Conservation (phyloP, 495 filamentous ascomycete species). For the Xylaria bambusicola region DNA sequence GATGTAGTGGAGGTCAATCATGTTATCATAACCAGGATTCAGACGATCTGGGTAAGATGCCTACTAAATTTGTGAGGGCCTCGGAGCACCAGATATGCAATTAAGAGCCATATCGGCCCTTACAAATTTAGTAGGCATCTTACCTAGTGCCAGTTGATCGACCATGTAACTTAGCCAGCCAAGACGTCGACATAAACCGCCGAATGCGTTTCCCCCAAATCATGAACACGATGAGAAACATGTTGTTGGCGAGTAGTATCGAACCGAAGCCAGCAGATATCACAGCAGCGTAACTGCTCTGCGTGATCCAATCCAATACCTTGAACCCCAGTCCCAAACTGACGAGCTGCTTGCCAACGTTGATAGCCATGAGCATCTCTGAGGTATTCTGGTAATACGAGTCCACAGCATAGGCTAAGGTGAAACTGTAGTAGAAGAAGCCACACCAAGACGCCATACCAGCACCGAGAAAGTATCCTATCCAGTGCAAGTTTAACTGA, state of each 20-base stretch:
- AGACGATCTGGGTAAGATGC: too few relatives aligned
- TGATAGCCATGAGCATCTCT: constrained; percentile 62
- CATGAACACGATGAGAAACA: constrained; percentile 41
- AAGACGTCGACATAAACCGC: constrained; percentile 30
- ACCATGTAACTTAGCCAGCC: constrained; percentile 37
- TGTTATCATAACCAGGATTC: too few relatives aligned
- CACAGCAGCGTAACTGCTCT: constrained; percentile 33
- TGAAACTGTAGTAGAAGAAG: constrained; percentile 62
- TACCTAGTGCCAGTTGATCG: not conserved
- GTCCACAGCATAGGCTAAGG: constrained; percentile 64
- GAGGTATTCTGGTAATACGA: constrained; percentile 63
- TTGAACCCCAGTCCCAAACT: constrained; percentile 40
- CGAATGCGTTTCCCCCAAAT: constrained; percentile 40
- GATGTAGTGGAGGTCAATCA: too few relatives aligned
- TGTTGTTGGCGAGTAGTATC: constrained; percentile 36
- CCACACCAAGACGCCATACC: constrained; percentile 54
- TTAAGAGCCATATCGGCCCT: not conserved
- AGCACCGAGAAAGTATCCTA: constrained; percentile 56
- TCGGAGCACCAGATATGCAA: not conserved
- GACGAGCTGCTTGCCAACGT: constrained; percentile 63
- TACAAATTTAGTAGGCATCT: too few relatives aligned
- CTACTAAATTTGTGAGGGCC: not conserved
- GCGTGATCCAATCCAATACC: constrained; percentile 40
- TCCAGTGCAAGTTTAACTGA: constrained; percentile 55
- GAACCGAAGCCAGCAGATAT: constrained; percentile 36